Evolutionary conservation across 768 basidiomycete genomes (phyloP).

Genomic region (Phaeolepiota aurea): DNA sequence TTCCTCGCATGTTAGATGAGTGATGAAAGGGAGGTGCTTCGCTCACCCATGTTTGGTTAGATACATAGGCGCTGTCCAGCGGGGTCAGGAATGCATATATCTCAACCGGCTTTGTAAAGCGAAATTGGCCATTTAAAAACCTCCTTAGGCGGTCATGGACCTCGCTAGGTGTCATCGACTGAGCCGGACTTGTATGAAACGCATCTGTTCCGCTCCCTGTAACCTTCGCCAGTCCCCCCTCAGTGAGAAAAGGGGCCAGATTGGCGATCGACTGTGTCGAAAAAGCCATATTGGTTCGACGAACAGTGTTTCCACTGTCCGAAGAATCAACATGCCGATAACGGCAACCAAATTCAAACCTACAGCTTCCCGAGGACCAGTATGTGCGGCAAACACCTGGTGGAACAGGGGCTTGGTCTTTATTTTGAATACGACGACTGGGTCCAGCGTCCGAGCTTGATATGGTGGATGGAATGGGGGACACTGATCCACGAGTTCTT

Average conservation of each 20-base stretch:
- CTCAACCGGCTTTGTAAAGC: slow-evolving; percentile 30
- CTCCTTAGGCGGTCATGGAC: slow-evolving; percentile 34
- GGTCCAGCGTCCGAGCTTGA: too few relatives aligned
- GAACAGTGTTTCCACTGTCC: slow-evolving; percentile 3
- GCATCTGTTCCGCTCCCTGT: slow-evolving; percentile 32
- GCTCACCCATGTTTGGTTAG: slow-evolving; percentile 34
- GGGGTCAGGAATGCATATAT: slow-evolving; percentile 36
- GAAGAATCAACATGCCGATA: slow-evolving; percentile 24
- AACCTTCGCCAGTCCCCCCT: slow-evolving; percentile 34
- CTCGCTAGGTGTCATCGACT: slow-evolving; percentile 31
- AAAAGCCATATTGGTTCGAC: slow-evolving; percentile 2
- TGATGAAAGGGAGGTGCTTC: not conserved
- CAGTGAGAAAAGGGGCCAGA: slow-evolving; percentile 36
- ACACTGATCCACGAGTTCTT: slow-evolving; percentile 1
- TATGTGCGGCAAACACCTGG: slow-evolving; percentile 35
- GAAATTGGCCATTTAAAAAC: slow-evolving; percentile 34
- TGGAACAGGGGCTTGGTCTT: slow-evolving; percentile 13
- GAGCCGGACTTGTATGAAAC: slow-evolving; percentile 22
- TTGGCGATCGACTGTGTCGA: slow-evolving; percentile 9
- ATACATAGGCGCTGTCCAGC: slow-evolving; percentile 27
- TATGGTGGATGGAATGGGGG: slow-evolving; percentile 5
- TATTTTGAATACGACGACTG: slow-evolving; percentile 3
- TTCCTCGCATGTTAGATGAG: slow-evolving; percentile 10
- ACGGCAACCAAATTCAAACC: slow-evolving; percentile 34
- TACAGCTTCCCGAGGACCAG: slow-evolving; percentile 40